phyloP scores from a whole-genome alignment of 2,329 filamentous ascomycete genomes.

The Scedosporium minutisporum region DNA sequence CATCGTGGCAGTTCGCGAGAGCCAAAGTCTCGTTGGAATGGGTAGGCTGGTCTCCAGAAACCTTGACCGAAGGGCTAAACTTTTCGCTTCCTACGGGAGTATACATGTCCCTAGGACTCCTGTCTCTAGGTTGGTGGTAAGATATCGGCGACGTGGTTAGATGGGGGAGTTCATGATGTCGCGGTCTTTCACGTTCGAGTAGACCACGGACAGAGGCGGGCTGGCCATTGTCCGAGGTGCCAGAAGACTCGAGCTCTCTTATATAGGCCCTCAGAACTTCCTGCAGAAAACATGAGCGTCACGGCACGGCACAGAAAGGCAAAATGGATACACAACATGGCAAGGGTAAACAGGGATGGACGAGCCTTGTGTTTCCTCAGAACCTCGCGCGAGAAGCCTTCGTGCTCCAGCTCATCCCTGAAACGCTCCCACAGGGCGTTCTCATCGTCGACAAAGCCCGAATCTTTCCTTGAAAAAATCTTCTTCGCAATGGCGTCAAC shows the following conservation, averaged over 20 bases:
- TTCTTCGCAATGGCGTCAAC: slow-evolving; percentile 47
- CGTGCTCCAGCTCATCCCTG: slow-evolving; percentile 44
- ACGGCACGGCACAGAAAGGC: not conserved
- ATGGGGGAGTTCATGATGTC: slow-evolving; percentile 17
- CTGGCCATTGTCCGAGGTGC: slow-evolving; percentile 29
- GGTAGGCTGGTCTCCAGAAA: slow-evolving; percentile 6
- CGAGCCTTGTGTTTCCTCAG: slow-evolving; percentile 48
- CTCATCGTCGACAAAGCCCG: slow-evolving; percentile 30
- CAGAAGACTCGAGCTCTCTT: slow-evolving; percentile 44
- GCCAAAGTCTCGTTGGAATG: not conserved
- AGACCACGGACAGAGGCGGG: slow-evolving; percentile 43
- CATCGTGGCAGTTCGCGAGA: slow-evolving; percentile 11
- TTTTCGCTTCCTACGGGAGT: slow-evolving; percentile 29
- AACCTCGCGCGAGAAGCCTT: slow-evolving; percentile 48
- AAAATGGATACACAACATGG: not conserved
- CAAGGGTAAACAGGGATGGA: slow-evolving; percentile 5
- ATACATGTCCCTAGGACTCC: slow-evolving; percentile 25
- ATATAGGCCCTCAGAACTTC: slow-evolving; percentile 52
- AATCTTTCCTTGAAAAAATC: slow-evolving; percentile 34
- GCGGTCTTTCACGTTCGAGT: slow-evolving; percentile 32
- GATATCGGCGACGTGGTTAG: slow-evolving; percentile 14
- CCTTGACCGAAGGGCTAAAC: slow-evolving; percentile 28
- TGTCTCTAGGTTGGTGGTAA: slow-evolving; percentile 7
- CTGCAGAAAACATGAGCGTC: slow-evolving; percentile 23
- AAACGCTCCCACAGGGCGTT: slow-evolving; percentile 50